These are phyloP conservation scores for Taxawa tesnikishii DNA, from an alignment of 2,329 filamentous ascomycete species.

Conservation along the genomic window DNA sequence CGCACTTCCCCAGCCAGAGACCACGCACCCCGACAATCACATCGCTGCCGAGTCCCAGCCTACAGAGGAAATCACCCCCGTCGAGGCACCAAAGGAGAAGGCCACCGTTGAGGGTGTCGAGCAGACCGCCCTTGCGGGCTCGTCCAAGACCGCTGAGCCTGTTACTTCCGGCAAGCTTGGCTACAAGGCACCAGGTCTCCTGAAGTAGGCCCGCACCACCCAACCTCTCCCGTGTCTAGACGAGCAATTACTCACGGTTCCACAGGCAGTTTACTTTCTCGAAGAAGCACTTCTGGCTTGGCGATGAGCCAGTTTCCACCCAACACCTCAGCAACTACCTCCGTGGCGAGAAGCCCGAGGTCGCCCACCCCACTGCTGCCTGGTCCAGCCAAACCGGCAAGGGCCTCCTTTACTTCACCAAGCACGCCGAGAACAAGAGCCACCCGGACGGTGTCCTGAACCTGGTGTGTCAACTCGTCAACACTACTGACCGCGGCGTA, in stretches of 20 bases:
- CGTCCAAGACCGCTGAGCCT: constrained; percentile 45
- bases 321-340: constrained; percentile 67
- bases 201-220: constrained; percentile 56
- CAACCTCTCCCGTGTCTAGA: constrained; percentile 10
- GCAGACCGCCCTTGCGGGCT: constrained; percentile 26
- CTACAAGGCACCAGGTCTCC: constrained; percentile 79
- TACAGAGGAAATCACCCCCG: constrained; percentile 13
- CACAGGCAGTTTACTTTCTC: constrained; percentile 72
- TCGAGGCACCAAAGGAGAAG: constrained; percentile 26
- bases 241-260: constrained; percentile 6
- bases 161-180: constrained; percentile 74
- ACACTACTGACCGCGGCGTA: too few relatives aligned
- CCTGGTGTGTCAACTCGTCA: constrained; percentile 66
- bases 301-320: constrained; percentile 56
- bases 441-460: constrained; percentile 72
- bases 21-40: constrained; percentile 17
- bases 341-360: constrained; percentile 74
- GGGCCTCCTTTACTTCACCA: constrained; percentile 84
- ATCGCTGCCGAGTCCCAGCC: constrained; percentile 25
- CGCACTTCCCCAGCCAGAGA: too few relatives aligned
- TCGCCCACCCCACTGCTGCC: constrained; percentile 67
- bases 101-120: constrained; percentile 22
- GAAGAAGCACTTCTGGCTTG: constrained; percentile 74
- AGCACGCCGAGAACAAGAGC: constrained; percentile 71
- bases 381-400: constrained; percentile 93